Base-by-base conservation (phyloP, 192 early-diverging fungal species). In the Rhizoclosmatium globosum region DNA sequence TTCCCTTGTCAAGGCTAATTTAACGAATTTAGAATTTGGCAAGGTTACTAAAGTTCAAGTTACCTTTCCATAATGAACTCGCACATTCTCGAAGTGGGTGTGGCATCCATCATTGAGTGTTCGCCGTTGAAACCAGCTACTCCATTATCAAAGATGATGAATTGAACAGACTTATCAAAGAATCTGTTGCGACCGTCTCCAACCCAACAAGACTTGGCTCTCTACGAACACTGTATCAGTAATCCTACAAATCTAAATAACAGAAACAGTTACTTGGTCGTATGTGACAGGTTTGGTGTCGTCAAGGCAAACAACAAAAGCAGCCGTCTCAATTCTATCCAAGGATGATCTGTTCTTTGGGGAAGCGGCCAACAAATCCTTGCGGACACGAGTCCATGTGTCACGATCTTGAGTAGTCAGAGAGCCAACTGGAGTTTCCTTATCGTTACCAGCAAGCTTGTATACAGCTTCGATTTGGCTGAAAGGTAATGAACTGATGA, bases 141-240 rank as follows among this genome's bases (percentile, higher is more conserved):
- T 79, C 95, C 97, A 88, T 99, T 99, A 69, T 96, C 96, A 86
- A 94, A 95, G 65, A 98, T 93, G 82, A 98, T 94, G 62, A 99
- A 97, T 87, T 99, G 96, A 68, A 94, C 85, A 56, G 94, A 87
- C 88, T 99, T 98, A 89, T 99, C 97, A 87, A 95, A 97, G 91
- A 93, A 99, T 74, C 97, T 94, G 89, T 99, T 99, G 74, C 92
- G 90, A 68, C 96, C 97, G 82, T 98, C 92, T 62, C 97, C 97
- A 74, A 96, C 95, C 97, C 96, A 99, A 87, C 92, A 95, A 68
- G 92, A 92, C 71, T 93, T 92, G 61, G 92, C 91, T 62, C 61
- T 17, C 74, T 76, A 43, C 41, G 50, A 64, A 64, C 2, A 13
- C 15, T 6, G 62, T 17, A 3, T 64, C 31, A 17, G 48, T 21